These are phyloP conservation scores for Podaxis carcinomalis DNA, from an alignment of 768 basidiomycete species.

Conservation along the genomic window DNA sequence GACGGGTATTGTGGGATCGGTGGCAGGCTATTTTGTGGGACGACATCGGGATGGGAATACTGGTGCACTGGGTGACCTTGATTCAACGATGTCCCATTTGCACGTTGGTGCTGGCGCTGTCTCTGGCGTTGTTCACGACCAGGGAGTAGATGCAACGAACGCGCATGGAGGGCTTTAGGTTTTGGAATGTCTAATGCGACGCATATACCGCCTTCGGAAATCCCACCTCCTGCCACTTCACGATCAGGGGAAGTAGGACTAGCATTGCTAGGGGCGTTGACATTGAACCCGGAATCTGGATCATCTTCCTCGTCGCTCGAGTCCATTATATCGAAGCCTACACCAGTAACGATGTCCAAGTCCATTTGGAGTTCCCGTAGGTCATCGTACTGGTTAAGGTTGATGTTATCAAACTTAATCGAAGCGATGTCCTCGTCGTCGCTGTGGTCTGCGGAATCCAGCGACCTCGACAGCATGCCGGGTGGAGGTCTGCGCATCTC, in stretches of 20 bases:
- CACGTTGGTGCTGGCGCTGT: neutral
- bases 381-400: conserved; percentile 10
- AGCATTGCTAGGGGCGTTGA: neutral
- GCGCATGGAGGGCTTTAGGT: conserved; percentile 1
- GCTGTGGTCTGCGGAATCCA: conserved; percentile 12
- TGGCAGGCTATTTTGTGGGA: conserved; percentile 1
- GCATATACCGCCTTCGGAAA: conserved; percentile 7
- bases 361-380: conserved; percentile 12
- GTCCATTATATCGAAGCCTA: conserved; percentile 9
- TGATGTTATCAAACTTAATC: neutral
- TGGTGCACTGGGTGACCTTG: conserved; percentile 6
- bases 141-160: neutral
- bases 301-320: conserved; percentile 9
- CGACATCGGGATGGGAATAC: neutral
- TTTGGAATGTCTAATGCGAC: conserved; percentile 6
- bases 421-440: conserved; percentile 14
- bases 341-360: conserved; percentile 4
- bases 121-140: neutral
- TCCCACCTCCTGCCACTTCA: neutral
- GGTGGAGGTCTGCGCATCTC: neutral
- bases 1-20: neutral
- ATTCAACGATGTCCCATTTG: neutral
- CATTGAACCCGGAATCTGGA: neutral
- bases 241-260: neutral
- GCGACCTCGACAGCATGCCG: neutral